phyloP scores from a whole-genome alignment of 768 basidiomycete species.

The Sporobolomyces pararoseus region DNA sequence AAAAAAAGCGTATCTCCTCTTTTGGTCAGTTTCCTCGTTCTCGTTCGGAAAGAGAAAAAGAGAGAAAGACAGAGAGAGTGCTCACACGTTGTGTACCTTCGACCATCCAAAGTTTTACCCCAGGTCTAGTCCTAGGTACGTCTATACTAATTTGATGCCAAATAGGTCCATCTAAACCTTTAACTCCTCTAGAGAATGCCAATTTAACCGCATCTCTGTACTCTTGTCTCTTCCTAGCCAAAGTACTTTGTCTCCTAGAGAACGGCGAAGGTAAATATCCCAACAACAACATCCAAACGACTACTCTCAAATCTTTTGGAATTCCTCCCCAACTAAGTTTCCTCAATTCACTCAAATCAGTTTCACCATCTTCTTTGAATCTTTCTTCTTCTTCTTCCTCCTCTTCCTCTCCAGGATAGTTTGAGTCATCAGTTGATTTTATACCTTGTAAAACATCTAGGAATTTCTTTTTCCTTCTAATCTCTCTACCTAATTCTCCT shows the following conservation, averaged over 20 bases:
- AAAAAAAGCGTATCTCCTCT: conserved; percentile 36
- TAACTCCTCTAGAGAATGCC: conserved; percentile 79
- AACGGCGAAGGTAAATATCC: conserved; percentile 86
- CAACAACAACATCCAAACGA: conserved; percentile 76
- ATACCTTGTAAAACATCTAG: conserved; percentile 61
- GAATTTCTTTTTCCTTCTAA: conserved; percentile 57
- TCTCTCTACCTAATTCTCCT: conserved; percentile 30
- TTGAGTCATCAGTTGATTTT: neutral
- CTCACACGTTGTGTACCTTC: conserved; percentile 79
- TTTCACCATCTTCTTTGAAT: conserved; percentile 56
- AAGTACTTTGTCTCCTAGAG: conserved; percentile 66
- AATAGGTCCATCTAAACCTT: conserved; percentile 87
- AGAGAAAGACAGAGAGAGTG: neutral
- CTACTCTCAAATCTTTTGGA: conserved; percentile 75
- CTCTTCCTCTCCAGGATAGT: neutral
- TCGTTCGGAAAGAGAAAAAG: neutral
- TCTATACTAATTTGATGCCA: conserved; percentile 99
- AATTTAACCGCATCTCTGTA: conserved; percentile 83
- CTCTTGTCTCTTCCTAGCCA: conserved; percentile 86
- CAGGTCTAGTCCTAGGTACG: conserved; percentile 89
- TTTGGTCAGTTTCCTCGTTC: conserved; percentile 30
- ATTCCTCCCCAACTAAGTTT: conserved; percentile 95
- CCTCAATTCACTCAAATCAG: conserved; percentile 80
- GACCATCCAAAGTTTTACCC: conserved; percentile 86
- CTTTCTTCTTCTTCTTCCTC: neutral